Evolutionary conservation across 2,329 filamentous ascomycete species (phyloP), one percentile per base, ranked within the genome.

Genomic region (Epichloe scottii): DNA sequence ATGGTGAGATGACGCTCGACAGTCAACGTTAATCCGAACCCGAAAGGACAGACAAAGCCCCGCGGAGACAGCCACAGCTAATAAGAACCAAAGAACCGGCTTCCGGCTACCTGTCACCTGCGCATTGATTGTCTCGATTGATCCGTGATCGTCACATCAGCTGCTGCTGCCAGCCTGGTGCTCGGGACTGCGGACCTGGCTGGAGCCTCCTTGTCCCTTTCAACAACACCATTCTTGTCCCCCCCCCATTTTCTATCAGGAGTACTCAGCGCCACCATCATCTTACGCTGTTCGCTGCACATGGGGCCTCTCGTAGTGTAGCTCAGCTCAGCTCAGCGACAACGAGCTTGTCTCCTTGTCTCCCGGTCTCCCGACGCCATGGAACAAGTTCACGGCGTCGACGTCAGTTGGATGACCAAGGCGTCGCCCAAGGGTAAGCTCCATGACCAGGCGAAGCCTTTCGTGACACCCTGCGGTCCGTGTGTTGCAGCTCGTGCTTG

Each of bases 341-440:
- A 30, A 21, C 37, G 48, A 53, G 41, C 45, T 26, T 19, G 42
- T 23, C 42, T 48, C 35, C 45, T 26, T 19, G 42, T 23, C 42
- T 48, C 35, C 50, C n/a, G 42, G 45, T 11, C 26, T 11, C 26
- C 51, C 17, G 46, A 47, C 63, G 72, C 58, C 55, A 91, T 91
- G 87, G 87, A 91, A 69, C 83, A 85, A 60, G 79, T 87, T 57
- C 82, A 89, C 66, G 84, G 84, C 58, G 79, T 94, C 62, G 89
- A 95, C 69, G 88, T 94, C 63, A 89, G 85, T 68, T 95, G 89
- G 89, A 85, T 94, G 74, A 77, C 77, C 59, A 86, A 93, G 69
- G 85, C 87, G 64, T 81, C 84, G 59, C 81, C 83, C 56, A 89
- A 86, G 84, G 88, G 89, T 87, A 75, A 38, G 44, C 33, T 30